phyloP scores from a whole-genome alignment of 2,329 filamentous ascomycete species.

The Paecilomyces sp. region DNA sequence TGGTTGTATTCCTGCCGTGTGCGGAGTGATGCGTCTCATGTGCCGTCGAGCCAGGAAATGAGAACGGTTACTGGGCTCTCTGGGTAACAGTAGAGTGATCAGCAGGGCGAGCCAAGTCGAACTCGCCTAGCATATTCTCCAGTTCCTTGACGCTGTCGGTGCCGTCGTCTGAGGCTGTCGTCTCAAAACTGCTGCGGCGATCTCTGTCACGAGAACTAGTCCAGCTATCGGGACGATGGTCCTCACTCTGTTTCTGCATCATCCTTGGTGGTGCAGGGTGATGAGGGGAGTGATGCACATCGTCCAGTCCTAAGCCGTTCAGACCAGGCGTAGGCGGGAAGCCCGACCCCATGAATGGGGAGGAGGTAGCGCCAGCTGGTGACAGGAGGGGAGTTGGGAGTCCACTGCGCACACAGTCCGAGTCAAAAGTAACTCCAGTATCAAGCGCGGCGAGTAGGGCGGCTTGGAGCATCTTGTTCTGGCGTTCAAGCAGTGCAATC shows the following conservation, averaged over 20 bases:
- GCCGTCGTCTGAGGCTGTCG: background rate
- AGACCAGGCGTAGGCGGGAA: background rate
- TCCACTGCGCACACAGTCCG: conserved; percentile 17
- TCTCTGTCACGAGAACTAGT: background rate
- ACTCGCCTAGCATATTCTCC: background rate
- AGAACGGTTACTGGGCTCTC: background rate
- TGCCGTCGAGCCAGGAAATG: background rate
- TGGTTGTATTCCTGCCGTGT: background rate
- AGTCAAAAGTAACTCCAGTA: conserved; percentile 24
- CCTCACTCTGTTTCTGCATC: background rate
- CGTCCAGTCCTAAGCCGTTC: background rate
- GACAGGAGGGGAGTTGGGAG: conserved; percentile 3
- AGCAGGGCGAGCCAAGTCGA: background rate
- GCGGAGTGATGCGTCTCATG: background rate
- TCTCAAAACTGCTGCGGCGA: background rate
- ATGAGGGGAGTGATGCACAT: background rate
- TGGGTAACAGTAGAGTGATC: background rate
- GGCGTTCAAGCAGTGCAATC: conserved; percentile 32
- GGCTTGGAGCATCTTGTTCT: conserved; percentile 36
- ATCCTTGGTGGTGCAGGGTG: background rate
- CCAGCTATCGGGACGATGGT: background rate
- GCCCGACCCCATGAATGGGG: background rate
- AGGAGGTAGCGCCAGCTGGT: background rate
- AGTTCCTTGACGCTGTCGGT: background rate
- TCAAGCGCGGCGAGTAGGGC: conserved; percentile 34